A percentile compares a stretch with the other conserved stretches of the same genome.
phyloP scores from a whole-genome alignment of 371 early-diverging fungal genomes.

The Mortierella polycephala region DNA sequence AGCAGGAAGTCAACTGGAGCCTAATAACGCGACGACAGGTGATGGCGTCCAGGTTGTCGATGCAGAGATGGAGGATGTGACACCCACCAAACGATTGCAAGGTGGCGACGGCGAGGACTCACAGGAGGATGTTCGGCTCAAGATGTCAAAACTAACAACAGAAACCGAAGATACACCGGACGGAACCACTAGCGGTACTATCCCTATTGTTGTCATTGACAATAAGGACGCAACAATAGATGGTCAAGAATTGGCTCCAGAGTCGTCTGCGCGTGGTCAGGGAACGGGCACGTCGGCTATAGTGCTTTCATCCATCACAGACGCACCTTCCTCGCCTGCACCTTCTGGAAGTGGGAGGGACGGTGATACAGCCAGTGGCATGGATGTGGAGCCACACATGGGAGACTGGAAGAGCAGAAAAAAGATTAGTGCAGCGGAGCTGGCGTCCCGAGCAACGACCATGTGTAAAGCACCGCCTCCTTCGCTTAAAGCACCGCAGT shows the following conservation, averaged over 20 bases:
- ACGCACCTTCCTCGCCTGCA: conserved; percentile 20
- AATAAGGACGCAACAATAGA: neutral
- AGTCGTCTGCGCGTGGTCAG: neutral
- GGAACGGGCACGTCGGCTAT: neutral
- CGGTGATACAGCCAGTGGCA: neutral
- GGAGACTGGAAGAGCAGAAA: conserved; percentile 52
- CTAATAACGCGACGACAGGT: neutral
- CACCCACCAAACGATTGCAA: neutral
- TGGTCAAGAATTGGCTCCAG: neutral
- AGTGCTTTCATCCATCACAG: neutral
- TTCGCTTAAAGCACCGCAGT: conserved; percentile 42
- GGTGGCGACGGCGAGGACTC: conserved; percentile 9
- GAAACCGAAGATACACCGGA: neutral
- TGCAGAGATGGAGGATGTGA: neutral
- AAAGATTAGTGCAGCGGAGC: conserved; percentile 44
- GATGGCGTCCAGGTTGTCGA: neutral
- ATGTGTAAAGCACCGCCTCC: conserved; percentile 49
- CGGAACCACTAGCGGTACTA: too few species aligned
- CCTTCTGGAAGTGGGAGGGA: conserved; percentile 10
- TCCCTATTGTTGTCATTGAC: neutral
- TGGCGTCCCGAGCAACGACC: conserved; percentile 42
- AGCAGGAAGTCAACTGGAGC: neutral
- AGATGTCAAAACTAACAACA: conserved; percentile 15
- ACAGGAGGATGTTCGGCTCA: conserved; percentile 13
- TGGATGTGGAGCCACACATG: conserved; percentile 30